Conservation (phyloP, 345 rosid genomes). For the Arabis alpina region DNA sequence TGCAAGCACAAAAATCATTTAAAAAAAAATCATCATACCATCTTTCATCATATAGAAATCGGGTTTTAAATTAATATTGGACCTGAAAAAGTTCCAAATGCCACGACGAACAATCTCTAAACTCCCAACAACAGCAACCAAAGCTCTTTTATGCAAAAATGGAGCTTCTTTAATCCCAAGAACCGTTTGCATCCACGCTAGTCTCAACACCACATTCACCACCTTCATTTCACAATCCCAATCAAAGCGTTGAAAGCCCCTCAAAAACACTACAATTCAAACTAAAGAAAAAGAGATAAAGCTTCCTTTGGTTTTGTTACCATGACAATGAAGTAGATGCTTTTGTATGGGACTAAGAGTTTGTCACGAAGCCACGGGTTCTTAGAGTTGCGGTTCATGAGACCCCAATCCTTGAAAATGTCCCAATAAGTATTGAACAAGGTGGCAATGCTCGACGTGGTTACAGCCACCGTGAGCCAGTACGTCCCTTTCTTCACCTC, state of each 20-base stretch:
- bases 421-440: conserved; percentile 69
- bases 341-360: conserved; percentile 56
- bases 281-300: not conserved
- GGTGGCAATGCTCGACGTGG: conserved; percentile 60
- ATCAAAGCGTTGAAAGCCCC: not conserved
- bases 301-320: conserved; percentile 36
- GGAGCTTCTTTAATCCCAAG: conserved; percentile 62
- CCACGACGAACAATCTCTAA: conserved; percentile 86
- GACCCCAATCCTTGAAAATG: conserved; percentile 80
- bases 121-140: conserved; percentile 58
- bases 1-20: not conserved
- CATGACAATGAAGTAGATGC: conserved; percentile 73
- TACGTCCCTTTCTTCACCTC: conserved; percentile 39
- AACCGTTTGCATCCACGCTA: conserved; percentile 81
- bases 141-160: conserved; percentile 57
- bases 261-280: not conserved
- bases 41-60: not conserved
- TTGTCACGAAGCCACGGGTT: conserved; percentile 90
- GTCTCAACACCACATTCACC: conserved; percentile 65
- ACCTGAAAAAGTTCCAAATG: conserved; percentile 94
- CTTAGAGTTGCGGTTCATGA: conserved; percentile 54
- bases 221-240: conserved; percentile 49
- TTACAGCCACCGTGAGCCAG: conserved; percentile 57
- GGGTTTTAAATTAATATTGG: not conserved
- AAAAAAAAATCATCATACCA: not conserved